Evolutionary conservation across 352 stramenopile species (phyloP).

Genomic region (Phytophthora aleatoria): DNA sequence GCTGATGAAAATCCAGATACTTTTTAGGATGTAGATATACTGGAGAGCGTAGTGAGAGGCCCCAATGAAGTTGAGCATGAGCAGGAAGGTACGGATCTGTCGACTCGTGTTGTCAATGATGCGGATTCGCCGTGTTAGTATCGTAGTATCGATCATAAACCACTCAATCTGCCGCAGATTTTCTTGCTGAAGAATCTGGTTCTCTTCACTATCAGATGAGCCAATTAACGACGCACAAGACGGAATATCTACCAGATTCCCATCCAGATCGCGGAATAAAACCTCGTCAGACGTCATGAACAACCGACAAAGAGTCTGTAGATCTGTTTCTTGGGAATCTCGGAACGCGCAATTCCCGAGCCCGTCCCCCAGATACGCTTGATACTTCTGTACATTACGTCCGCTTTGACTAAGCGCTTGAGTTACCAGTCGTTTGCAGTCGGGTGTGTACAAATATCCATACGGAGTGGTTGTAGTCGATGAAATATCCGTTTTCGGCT

Average conservation of each 20-base stretch:
- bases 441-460: slow-evolving; percentile 45
- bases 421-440: slow-evolving; percentile 36
- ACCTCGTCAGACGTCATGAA: slow-evolving; percentile 38
- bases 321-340: slow-evolving; percentile 46
- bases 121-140: slow-evolving; percentile 26
- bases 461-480: slow-evolving; percentile 29
- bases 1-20: slow-evolving; percentile 33
- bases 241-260: slow-evolving; percentile 15
- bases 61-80: slow-evolving; percentile 42
- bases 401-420: slow-evolving; percentile 34
- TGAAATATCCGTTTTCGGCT: slow-evolving; percentile 13
- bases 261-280: slow-evolving; percentile 34
- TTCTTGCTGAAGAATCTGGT: slow-evolving; percentile 22
- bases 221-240: slow-evolving; percentile 22
- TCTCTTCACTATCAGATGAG: slow-evolving; percentile 5
- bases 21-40: slow-evolving; percentile 38
- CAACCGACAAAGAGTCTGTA: slow-evolving; percentile 42
- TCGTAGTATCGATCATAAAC: slow-evolving; percentile 38
- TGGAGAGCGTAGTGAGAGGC: slow-evolving; percentile 35
- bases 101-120: slow-evolving; percentile 53
- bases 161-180: slow-evolving; percentile 39
- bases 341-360: slow-evolving; percentile 40
- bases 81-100: slow-evolving; percentile 38
- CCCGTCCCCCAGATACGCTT: slow-evolving; percentile 44
- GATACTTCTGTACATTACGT: slow-evolving; percentile 53